Conservation (phyloP, 257 asterid species). For the Mitragyna speciosa region DNA sequence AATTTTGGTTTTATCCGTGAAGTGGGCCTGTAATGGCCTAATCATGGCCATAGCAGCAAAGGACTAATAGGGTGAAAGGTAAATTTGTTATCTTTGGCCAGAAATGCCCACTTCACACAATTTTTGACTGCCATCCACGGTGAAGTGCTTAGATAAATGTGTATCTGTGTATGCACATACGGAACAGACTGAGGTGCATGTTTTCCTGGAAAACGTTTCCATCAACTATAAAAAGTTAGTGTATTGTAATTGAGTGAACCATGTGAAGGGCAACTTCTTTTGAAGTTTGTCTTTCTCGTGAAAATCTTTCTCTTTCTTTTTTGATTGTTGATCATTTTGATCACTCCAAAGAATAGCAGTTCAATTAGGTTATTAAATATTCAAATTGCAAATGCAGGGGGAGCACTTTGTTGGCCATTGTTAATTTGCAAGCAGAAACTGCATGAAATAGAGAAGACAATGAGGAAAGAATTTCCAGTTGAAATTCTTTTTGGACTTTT, state of each 20-base stretch:
- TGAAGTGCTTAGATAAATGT: constrained; percentile 1
- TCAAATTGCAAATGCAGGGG: neutral
- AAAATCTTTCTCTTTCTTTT: neutral
- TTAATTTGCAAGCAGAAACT: constrained; percentile 12
- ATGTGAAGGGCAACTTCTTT: constrained; percentile 21
- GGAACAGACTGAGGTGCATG: neutral
- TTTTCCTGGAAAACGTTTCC: constrained; percentile 5
- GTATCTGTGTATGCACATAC: constrained; percentile 5
- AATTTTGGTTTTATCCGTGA: neutral
- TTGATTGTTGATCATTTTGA: neutral
- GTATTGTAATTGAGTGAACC: constrained; percentile 19
- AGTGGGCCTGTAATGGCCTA: neutral
- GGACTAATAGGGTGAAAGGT: constrained; percentile 7
- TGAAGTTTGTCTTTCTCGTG: neutral
- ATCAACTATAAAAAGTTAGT: neutral
- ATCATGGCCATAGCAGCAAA: neutral
- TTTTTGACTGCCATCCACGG: constrained; percentile 17
- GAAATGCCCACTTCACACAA: constrained; percentile 18
- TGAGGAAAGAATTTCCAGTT: neutral
- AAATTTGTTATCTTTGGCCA: constrained; percentile 8
- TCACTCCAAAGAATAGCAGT: neutral
- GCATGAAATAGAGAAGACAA: neutral
- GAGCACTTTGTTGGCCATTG: neutral
- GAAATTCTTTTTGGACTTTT: neutral
- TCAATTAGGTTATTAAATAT: neutral